Base-by-base conservation (phyloP, 225 moss, liverwort and hornwort species). In the Marchantia polymorpha region DNA sequence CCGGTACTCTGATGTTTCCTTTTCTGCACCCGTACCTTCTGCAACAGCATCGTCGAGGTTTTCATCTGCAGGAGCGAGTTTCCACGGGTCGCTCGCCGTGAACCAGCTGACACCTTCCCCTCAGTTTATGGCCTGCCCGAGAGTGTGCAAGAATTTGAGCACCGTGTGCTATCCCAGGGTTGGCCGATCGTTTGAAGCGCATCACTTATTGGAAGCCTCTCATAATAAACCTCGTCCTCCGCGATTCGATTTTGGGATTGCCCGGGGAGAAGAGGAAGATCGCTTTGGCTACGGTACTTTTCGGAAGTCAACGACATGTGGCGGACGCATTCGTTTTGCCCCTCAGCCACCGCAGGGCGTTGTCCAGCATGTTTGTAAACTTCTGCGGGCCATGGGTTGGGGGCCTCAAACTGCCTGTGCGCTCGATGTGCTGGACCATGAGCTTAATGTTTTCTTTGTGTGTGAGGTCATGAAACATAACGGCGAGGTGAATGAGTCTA, bases 381-480 rank as follows among this genome's bases (percentile, higher is more conserved):
- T 78, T 22, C 78, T 78, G 27, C 59, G 49, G 8, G 50, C 29
- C 52, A 68, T 50, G 66, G 78, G 78, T 17, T 78, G 78, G 78
- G 66, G 64, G 1, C 66, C 66, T 26, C 48, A 68, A 53, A 68
- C 78, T 17, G 66, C 78, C 3, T 49, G 23, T 48, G 48, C 78
- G 13, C 78, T 78, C 6, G 66, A 78, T 48, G 60, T 60, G 31
- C 31, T 76, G 60, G 63, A 76, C 55, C 39, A 60, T 30, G 76
- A 76, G 63, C 49, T 39, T 31, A 78, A 53, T 51, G 52, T 67
- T 0, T 71, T 83, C 80, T 75, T 87, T 65, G 90, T 92, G 47
- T 90, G 84, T 54, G 86, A 89, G 67, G 87, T 89, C 7, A 60
- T 92, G 67, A 85, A 89, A 14, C 81, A 85, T 74, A 84, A 90